A percentile compares a stretch with the other conserved stretches of the same genome.
Evolutionary conservation across 208 protist genomes (phyloP).

Genomic region (Leishmania tarentolae): DNA sequence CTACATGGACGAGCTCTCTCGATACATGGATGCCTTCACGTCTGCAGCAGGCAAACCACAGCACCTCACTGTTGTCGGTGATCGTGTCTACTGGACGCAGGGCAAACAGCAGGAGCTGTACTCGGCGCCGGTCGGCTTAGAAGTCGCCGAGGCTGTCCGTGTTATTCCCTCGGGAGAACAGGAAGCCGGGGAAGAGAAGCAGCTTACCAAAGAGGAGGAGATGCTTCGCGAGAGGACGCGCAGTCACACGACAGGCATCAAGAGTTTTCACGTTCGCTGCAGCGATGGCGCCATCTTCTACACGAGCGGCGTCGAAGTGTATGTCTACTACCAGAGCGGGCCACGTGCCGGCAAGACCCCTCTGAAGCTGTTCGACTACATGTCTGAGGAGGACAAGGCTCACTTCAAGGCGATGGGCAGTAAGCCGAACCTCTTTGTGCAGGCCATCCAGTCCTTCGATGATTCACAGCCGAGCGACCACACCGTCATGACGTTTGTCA

Average conservation of each 20-base stretch:
- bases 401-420: conserved; percentile 37
- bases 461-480: conserved; percentile 10
- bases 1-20: conserved; percentile 54
- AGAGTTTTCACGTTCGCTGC: conserved; percentile 51
- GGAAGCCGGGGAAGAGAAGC: conserved; percentile 8
- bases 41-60: conserved; percentile 59
- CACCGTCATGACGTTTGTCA: conserved; percentile 65
- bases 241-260: conserved; percentile 63
- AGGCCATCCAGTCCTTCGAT: conserved; percentile 32
- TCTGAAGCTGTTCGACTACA: conserved; percentile 67
- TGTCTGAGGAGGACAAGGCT: conserved; percentile 36
- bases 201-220: conserved; percentile 79
- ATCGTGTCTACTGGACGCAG: conserved; percentile 81
- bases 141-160: conserved; percentile 13
- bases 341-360: conserved; percentile 40
- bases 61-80: conserved; percentile 51
- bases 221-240: conserved; percentile 81
- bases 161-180: conserved; percentile 27
- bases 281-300: conserved; percentile 70
- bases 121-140: conserved; percentile 28
- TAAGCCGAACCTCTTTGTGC: conserved; percentile 64
- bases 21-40: conserved; percentile 34
- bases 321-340: conserved; percentile 61
- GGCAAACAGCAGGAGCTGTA: conserved; percentile 74
- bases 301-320: conserved; percentile 56